Evolutionary conservation across 257 asterid genomes (phyloP).

Genomic region (Lavandula angustifolia): DNA sequence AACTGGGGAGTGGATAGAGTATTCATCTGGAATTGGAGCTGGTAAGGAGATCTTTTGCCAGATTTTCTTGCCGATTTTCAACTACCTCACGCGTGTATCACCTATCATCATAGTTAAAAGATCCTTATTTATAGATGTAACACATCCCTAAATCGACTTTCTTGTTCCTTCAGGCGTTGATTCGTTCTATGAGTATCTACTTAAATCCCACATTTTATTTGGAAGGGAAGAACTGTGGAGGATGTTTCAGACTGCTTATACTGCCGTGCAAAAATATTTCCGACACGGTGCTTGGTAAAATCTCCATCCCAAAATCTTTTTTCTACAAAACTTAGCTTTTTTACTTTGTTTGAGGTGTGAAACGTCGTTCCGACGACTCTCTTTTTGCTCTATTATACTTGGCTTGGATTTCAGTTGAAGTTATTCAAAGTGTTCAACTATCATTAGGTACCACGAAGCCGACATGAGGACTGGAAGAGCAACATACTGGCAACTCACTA

Average conservation of each 20-base stretch:
- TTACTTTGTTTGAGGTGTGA: conserved; percentile 27
- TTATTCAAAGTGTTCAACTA: conserved; percentile 13
- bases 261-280: conserved; percentile 84
- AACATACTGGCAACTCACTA: conserved; percentile 96
- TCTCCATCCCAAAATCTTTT: not conserved
- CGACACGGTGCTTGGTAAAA: conserved; percentile 93
- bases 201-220: conserved; percentile 89
- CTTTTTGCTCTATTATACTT: not conserved
- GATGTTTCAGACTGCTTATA: conserved; percentile 92
- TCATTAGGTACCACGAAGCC: conserved; percentile 93
- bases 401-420: not conserved
- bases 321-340: conserved; percentile 6
- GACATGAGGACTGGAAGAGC: conserved; percentile 98
- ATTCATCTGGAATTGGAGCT: conserved; percentile 97
- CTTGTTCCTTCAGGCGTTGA: conserved; percentile 67
- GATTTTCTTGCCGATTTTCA: conserved; percentile 6
- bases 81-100: not conserved
- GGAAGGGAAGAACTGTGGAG: conserved; percentile 95
- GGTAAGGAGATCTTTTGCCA: conserved; percentile 47
- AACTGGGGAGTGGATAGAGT: conserved; percentile 91
- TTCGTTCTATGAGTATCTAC: conserved; percentile 88
- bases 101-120: conserved; percentile 19
- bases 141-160: conserved; percentile 22
- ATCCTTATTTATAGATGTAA: not conserved
- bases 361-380: conserved; percentile 4